Percentiles rank a stretch among this genome's conserved stretches.
phyloP scores from a whole-genome alignment of 345 rosid species.

The Salix udensis region DNA sequence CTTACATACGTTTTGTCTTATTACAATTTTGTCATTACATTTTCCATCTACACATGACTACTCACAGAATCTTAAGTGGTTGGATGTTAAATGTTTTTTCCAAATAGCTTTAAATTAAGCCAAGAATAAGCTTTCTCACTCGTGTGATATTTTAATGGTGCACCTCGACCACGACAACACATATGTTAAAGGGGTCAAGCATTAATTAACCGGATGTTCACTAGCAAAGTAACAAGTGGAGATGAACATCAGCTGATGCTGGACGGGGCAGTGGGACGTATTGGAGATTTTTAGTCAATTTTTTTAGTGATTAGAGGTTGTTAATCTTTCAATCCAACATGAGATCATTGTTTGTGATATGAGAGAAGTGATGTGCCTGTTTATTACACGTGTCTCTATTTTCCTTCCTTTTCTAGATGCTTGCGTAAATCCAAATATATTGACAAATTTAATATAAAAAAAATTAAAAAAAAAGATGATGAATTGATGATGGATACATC shows the following conservation, averaged over 20 bases:
- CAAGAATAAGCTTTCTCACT: too few relatives aligned
- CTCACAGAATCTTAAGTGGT: too few relatives aligned
- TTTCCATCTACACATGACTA: too few relatives aligned
- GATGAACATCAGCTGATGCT: neutral
- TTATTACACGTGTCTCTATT: neutral
- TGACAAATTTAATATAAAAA: too few relatives aligned
- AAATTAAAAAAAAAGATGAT: neutral
- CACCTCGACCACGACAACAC: too few relatives aligned
- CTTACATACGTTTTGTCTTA: too few relatives aligned
- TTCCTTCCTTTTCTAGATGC: neutral
- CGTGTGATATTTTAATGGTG: too few relatives aligned
- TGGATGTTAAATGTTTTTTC: too few relatives aligned
- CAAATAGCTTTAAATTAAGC: too few relatives aligned
- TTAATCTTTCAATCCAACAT: neutral
- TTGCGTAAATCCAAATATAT: neutral
- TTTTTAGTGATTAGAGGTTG: neutral
- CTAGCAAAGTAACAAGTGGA: neutral
- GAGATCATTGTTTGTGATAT: neutral
- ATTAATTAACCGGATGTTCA: neutral
- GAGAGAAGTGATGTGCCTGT: neutral
- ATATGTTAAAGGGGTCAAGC: neutral
- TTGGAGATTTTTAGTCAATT: neutral
- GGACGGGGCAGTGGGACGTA: neutral
- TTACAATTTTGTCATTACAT: too few relatives aligned
- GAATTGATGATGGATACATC: neutral